Conservation (phyloP, 2,329 filamentous ascomycete genomes). For the Talaromyces islandicus region DNA sequence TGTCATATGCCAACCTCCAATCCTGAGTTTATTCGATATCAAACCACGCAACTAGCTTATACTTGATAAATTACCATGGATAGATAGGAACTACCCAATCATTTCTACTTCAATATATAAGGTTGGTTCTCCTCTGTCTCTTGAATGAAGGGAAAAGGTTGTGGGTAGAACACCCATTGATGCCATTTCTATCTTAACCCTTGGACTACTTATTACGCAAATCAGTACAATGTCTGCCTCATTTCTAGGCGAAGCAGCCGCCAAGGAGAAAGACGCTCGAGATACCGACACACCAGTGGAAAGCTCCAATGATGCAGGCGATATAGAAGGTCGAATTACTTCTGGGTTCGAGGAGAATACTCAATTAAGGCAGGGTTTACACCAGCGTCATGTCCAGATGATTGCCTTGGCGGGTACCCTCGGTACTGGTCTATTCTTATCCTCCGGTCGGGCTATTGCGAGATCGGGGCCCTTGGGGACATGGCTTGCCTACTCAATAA, state of each 20-base stretch:
- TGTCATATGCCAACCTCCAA: background rate
- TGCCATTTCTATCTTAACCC: background rate
- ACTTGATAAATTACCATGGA: background rate
- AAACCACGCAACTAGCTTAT: background rate
- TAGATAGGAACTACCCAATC: background rate
- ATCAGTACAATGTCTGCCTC: background rate
- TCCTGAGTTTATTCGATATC: background rate
- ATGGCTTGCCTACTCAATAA: conserved; percentile 47
- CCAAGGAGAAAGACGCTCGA: background rate
- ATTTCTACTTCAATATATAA: background rate
- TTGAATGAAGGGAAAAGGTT: background rate
- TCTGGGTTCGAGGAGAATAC: conserved; percentile 5
- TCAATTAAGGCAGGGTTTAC: conserved; percentile 1
- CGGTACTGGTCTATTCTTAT: conserved; percentile 51
- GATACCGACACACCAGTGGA: background rate
- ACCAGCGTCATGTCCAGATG: conserved; percentile 47
- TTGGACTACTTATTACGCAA: background rate
- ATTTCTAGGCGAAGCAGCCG: background rate
- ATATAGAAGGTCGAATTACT: background rate
- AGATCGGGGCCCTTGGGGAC: conserved; percentile 43
- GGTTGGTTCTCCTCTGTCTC: background rate
- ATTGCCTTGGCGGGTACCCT: conserved; percentile 57
- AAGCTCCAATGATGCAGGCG: background rate
- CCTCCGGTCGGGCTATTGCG: conserved; percentile 47
- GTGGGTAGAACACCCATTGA: background rate